Conservation (phyloP, 208 protist genomes). For the Tetramitus jugosus region DNA sequence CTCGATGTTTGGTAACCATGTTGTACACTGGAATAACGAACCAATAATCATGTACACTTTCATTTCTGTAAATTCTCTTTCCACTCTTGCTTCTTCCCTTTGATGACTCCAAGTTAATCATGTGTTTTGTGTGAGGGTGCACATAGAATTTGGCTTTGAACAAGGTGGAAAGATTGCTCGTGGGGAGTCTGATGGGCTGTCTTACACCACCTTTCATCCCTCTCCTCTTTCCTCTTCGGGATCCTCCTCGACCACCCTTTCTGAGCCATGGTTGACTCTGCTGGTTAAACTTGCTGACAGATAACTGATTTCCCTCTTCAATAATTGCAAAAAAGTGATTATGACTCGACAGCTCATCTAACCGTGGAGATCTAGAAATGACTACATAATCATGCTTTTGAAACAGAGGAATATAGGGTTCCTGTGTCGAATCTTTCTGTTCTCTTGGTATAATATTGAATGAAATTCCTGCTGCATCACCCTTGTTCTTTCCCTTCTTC, state of each 20-base stretch:
- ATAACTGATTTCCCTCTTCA: background rate
- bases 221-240: background rate
- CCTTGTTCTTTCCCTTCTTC: background rate
- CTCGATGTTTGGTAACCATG: constrained; percentile 15
- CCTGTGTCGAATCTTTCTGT: background rate
- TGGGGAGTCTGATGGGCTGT: background rate
- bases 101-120: background rate
- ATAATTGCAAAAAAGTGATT: constrained; percentile 12
- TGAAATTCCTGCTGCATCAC: background rate
- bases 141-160: background rate
- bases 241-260: background rate
- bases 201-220: background rate
- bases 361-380: background rate
- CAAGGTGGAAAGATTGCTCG: background rate
- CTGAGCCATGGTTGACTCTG: background rate
- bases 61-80: background rate
- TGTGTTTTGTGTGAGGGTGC: background rate
- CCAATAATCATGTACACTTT: background rate
- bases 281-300: background rate
- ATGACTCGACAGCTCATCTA: background rate
- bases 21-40: constrained; percentile 9
- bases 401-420: background rate
- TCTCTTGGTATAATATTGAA: background rate
- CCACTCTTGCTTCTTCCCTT: background rate
- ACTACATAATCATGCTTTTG: constrained; percentile 8